Base-by-base conservation (phyloP, 202 grass and related monocot species). In the Dendrocalamus latiflorus region DNA sequence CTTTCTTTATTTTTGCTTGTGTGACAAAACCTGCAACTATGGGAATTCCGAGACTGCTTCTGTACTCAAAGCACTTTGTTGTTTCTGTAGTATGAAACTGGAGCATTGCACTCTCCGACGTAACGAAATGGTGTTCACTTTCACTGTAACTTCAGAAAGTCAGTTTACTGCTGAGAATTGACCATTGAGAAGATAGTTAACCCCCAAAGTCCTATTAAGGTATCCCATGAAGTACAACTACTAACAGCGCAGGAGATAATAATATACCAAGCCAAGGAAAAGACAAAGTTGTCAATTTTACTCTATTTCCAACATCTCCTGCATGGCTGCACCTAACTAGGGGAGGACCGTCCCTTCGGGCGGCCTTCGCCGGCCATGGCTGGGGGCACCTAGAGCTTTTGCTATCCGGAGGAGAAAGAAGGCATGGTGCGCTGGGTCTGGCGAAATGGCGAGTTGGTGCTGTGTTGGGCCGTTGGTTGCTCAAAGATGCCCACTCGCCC, bases 381-480 rank as follows among this genome's bases (percentile, higher is more conserved):
- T 36, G 34, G 34, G 4, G 34, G 34, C 34, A 36, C 34, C 34
- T 36, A 36, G 34, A 36, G 34, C 34, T 36, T 36, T 5, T 36
- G 34, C 34, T 36, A 36, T 36, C 5, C 34, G 34, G 34, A 36
- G 34, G 34, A 36, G 34, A 36, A 36, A 36, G 34, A 36, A 36
- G 5, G 34, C 34, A 5, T 36, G 34, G 34, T 5, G 5, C 34
- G 91, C 81, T 97, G 94, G 34, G 5, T 36, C 34, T 36, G 34
- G 34, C 34, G 34, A 36, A 36, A 36, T 36, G 34, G 34, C 34
- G 34, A 36, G 5, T 36, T 36, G 34, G 5, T 36, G 34, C 34
- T 5, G 34, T 36, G 34, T 36, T 36, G 34, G 34, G 34, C 34
- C 34, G 34, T 36, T 36, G 34, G 34, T 5, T 0, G 34, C 34